Percentiles rank a stretch among this genome's conserved stretches.
phyloP scores from a whole-genome alignment of 2,329 filamentous ascomycete genomes.

The Paracamarosporium sp. region DNA sequence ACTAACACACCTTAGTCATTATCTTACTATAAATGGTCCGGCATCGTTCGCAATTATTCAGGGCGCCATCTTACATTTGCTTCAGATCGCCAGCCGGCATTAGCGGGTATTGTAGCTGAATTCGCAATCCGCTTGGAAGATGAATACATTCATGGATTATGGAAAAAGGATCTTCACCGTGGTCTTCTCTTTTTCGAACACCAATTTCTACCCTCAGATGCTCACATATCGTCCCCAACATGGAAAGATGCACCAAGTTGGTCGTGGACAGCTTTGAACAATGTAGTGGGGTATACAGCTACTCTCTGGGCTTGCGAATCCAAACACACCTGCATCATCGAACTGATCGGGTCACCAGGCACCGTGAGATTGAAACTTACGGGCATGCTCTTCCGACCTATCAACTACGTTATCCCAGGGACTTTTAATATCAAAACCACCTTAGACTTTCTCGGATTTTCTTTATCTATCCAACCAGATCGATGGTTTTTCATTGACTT shows the following conservation, averaged over 20 bases:
- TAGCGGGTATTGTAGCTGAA: constrained; percentile 5
- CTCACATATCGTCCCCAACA: neutral
- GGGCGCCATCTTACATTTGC: neutral
- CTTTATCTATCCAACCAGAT: too few species aligned
- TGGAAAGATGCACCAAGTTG: constrained; percentile 4
- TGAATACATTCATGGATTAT: neutral
- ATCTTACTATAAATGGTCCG: neutral
- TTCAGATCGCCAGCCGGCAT: constrained; percentile 3
- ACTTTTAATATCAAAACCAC: too few species aligned
- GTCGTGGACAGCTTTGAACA: neutral
- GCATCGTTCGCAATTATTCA: neutral
- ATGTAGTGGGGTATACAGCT: neutral
- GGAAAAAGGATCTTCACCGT: neutral
- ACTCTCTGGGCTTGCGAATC: too few species aligned
- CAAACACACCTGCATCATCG: too few species aligned
- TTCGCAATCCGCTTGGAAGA: neutral
- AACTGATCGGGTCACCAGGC: too few species aligned
- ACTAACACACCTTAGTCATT: neutral
- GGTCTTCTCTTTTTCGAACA: constrained; percentile 1
- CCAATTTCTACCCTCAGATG: neutral
- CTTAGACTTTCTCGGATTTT: too few species aligned
- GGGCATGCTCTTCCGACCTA: too few species aligned
- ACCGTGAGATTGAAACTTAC: too few species aligned
- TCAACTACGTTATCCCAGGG: too few species aligned
- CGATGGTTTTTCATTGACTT: too few species aligned